These are phyloP conservation scores for Mollisiaceae sp. DNA, from an alignment of 2,329 filamentous ascomycete species.

Conservation along the genomic window DNA sequence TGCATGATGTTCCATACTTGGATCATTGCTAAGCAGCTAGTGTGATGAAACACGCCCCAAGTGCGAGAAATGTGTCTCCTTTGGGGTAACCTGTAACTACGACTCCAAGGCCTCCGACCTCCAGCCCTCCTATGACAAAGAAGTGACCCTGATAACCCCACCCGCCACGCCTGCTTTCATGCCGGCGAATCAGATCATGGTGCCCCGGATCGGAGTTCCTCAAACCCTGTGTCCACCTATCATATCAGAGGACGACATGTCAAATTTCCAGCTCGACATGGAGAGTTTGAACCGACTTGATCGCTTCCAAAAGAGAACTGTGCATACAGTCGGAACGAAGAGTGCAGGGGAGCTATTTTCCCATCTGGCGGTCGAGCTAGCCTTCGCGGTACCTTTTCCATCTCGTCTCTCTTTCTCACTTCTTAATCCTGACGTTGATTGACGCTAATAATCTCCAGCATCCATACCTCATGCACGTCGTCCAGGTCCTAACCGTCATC, in stretches of 20 bases:
- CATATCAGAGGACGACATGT: neutral
- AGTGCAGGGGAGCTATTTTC: slow-evolving; percentile 44
- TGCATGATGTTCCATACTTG: neutral
- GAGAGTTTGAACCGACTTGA: slow-evolving; percentile 44
- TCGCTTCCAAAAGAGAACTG: slow-evolving; percentile 50
- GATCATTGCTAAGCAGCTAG: slow-evolving; percentile 39
- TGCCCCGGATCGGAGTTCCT: neutral
- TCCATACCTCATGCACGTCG: slow-evolving; percentile 54
- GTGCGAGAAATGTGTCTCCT: slow-evolving; percentile 54
- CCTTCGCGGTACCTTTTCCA: slow-evolving; percentile 44
- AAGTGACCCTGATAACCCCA: slow-evolving; percentile 22
- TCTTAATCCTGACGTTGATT: neutral
- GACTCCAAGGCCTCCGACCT: slow-evolving; percentile 41
- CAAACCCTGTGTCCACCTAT: neutral
- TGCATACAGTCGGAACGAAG: slow-evolving; percentile 47
- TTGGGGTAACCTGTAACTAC: slow-evolving; percentile 56
- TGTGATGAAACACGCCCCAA: slow-evolving; percentile 58
- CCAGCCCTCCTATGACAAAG: slow-evolving; percentile 41
- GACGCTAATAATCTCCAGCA: slow-evolving; percentile 21
- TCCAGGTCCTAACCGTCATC: slow-evolving; percentile 57
- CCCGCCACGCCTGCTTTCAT: neutral
- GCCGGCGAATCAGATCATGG: neutral
- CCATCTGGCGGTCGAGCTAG: slow-evolving; percentile 46
- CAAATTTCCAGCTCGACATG: slow-evolving; percentile 28
- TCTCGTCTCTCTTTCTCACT: neutral